Conservation (phyloP, 2,329 filamentous ascomycete genomes). For the Fusarium equiseti region DNA sequence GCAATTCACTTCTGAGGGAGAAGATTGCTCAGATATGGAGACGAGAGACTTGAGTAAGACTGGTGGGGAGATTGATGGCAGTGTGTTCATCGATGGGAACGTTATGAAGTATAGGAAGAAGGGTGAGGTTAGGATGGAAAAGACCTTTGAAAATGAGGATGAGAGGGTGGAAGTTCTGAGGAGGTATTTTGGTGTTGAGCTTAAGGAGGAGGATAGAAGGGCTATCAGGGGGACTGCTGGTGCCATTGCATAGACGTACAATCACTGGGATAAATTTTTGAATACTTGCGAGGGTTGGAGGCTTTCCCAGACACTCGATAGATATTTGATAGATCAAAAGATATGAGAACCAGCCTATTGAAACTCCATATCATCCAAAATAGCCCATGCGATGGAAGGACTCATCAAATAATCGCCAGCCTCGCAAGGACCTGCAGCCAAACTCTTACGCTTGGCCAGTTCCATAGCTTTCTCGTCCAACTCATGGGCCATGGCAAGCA, state of each 20-base stretch:
- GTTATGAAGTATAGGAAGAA: constrained; percentile 9
- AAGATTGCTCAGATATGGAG: neutral
- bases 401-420: constrained; percentile 4
- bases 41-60: neutral
- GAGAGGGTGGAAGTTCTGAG: constrained; percentile 11
- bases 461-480: constrained; percentile 35
- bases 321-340: neutral
- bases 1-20: constrained; percentile 19
- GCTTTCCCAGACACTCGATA: neutral
- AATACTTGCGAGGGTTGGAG: neutral
- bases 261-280: fast-evolving
- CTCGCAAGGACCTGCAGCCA: neutral
- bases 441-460: constrained; percentile 14
- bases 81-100: constrained; percentile 21
- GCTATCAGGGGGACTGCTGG: constrained; percentile 21
- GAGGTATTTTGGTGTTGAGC: constrained; percentile 19
- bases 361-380: constrained; percentile 33
- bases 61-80: constrained; percentile 5
- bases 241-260: neutral
- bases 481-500: constrained; percentile 28
- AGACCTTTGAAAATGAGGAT: constrained; percentile 3
- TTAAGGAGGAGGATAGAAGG: constrained; percentile 2
- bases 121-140: constrained; percentile 5
- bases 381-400: constrained; percentile 20
- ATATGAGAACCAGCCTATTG: neutral